Base-by-base conservation (phyloP, 768 basidiomycete genomes). In the Hygrophoropsis aurantiaca region DNA sequence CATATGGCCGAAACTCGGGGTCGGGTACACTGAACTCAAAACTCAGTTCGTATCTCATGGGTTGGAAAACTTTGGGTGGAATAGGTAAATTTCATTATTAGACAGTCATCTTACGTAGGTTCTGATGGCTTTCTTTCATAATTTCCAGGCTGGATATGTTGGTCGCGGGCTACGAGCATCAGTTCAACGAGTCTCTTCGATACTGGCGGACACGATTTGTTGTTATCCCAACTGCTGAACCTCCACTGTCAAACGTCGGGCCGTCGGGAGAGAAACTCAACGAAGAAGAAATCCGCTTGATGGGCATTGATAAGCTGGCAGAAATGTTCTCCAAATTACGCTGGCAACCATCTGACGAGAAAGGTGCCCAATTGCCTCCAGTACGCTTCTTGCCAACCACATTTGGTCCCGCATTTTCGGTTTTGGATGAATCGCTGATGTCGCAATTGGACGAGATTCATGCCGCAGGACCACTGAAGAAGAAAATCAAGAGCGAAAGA, bases 171-270 rank as follows among this genome's bases (percentile, higher is more conserved):
- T 88, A 92, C 56, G 87, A 92, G 58, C 81, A 84, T 50, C 76
- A 86, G 42, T 84, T 89, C 61, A 82, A 81, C 57, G 89, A 92
- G 50, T 85, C 87, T 2, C 73, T 94, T 25, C 82, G 90, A 38
- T 95, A 95, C 58, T 97, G 95, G 91, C 79, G 94, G 11, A 97
- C 94, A 0, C 78, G 94, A 18, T 97, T 97, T 62, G 77, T 98
- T 20, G 83, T 99, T 16, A 88, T 99, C 23, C 95, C 95, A 0
- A 85, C 91, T 0, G 73, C 79, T 11, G 87, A 90, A 30, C 76
- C 82, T 49, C 91, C 79, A 3, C 68, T 74, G 26, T 61, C 74
- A 2, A 75, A 70, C 36, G 68, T 72, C 11, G 82, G 84, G 0
- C 75, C 86, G 0, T 75, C 77, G 2, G 87, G 85, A 1, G 93